Evolutionary conservation across 1,139 yeast species (phyloP), one percentile per base, ranked within the genome.

Genomic region (Zhuliangozyma blackwelliae): DNA sequence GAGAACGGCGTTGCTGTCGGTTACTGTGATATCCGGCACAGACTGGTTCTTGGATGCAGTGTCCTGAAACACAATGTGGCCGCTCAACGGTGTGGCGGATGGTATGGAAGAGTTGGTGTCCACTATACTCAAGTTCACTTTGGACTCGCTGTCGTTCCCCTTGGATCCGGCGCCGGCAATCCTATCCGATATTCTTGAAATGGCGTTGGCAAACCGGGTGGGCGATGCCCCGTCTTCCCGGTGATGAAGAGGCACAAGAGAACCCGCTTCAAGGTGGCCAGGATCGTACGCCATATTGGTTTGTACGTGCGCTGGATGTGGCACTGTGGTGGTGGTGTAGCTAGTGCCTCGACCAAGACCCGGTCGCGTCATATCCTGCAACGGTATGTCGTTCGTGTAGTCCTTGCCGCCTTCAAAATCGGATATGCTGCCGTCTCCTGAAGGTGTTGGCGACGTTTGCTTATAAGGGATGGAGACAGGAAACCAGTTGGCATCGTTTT

Each of bases 161-260:
- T 21, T 31, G 1, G 52, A 40, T 9, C 62, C 64, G 10, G 59
- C 42, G 5, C 75, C 75, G 1, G 72, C 74, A 34, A 69, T 61
- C 46, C 75, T 63, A 37, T 68, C 71, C 0, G 73, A 64, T 3
- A 69, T 57, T 38, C 70, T 49, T 3, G 68, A 47, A 27, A 69
- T 43, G 4, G 59, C 54, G 37, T 59, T 56, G 5, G 68, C 37
- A 35, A 63, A 47, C 41, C 55, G 57, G 2, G 57, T 43, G 9
- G 58, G 54, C 1, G 52, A 42, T n/a, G 50, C 40, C 22, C 43
- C 31, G 7, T 37, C 36, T 9, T 36, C 42, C 21, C 35, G 30
- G 3, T 33, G 33, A 16, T 25, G 25, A 3, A 33, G 21, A 10
- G 47, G 47, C 9, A 34, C 22, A 5, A 37, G 29, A 3, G 37